Evolutionary conservation across 2,329 filamentous ascomycete genomes (phyloP), one percentile per base, ranked within the genome.

Genomic region (Aspergillus pseudonomiae): DNA sequence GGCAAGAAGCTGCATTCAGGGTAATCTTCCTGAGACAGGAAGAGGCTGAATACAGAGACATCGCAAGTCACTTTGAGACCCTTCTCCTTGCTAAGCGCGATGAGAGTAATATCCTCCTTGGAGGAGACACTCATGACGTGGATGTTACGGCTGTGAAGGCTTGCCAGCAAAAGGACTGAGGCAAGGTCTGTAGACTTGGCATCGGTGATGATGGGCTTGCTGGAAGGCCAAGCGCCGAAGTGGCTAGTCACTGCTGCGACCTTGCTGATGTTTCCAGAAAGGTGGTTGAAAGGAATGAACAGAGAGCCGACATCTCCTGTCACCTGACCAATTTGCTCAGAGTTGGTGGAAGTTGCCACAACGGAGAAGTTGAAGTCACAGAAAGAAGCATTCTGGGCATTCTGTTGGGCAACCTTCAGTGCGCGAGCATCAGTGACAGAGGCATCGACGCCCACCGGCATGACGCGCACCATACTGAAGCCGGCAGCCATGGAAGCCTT

Each of bases 311-410:
- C 91, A 68, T 93, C 90, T 56, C 85, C 83, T 21, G 88, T 88
- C 61, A 93, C 85, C 68, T 89, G 85, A 72, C 88, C 89, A 73
- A 94, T 90, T 79, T 93, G 89, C 68, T 91, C 87, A 19, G 90
- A 86, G 74, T 94, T 94, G 67, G 84, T 84, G 10, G 89, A 89
- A 28, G 91, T 92, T 36, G 90, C 90, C 43, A 88, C 86, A 67
- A 94, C 88, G 26, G 91, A 92, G 78, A 92, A 86, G 81, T 94
- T 94, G 83, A 88, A 94, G 77, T 94, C 91, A 73, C 90, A 93
- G 78, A 85, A 89, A 2, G 87, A 86, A 59, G 88, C 88, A 57
- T 82, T 81, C 76, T 89, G 88, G 70, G 86, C 87, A 76, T 91
- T 93, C 73, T 88, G 82, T 76, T 93, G 90, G 28, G 91, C 91